Evolutionary conservation across 2,329 filamentous ascomycete genomes (phyloP).

Genomic region (Chrysoporthe austroafricana): DNA sequence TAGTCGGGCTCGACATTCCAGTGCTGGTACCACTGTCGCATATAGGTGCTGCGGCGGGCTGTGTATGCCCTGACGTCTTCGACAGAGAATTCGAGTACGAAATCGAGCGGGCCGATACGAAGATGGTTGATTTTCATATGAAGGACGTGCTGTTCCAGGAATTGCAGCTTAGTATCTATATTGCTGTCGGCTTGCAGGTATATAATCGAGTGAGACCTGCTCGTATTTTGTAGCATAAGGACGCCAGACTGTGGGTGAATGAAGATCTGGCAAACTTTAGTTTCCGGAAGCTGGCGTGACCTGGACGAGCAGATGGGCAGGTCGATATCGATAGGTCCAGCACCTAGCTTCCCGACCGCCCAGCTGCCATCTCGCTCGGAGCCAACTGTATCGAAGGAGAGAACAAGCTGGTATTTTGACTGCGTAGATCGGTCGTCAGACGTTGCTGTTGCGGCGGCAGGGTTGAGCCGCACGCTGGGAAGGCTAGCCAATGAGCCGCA

Average conservation of each 20-base stretch:
- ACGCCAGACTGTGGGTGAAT: conserved; percentile 10
- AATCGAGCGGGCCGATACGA: conserved; percentile 16
- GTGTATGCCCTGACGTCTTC: neutral
- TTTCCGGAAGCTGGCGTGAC: neutral
- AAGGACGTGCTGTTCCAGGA: neutral
- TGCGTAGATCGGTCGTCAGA: neutral
- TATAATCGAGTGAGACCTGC: neutral
- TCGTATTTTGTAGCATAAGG: conserved; percentile 3
- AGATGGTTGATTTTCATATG: conserved; percentile 14
- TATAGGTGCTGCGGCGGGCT: neutral
- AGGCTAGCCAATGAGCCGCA: neutral
- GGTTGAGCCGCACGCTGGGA: neutral
- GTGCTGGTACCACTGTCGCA: neutral
- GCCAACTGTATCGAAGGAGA: conserved; percentile 2
- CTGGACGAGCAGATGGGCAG: conserved; percentile 10
- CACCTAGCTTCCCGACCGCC: conserved; percentile 5
- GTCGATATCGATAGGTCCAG: neutral
- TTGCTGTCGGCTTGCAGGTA: conserved; percentile 6
- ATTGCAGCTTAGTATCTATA: conserved; percentile 4
- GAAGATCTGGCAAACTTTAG: neutral
- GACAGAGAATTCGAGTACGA: neutral
- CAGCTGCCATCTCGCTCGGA: neutral
- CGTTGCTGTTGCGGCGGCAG: no score
- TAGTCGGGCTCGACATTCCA: neutral
- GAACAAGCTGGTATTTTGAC: conserved; percentile 13